phyloP scores from a whole-genome alignment of 257 asterid genomes.

The Solanum pimpinellifolium region DNA sequence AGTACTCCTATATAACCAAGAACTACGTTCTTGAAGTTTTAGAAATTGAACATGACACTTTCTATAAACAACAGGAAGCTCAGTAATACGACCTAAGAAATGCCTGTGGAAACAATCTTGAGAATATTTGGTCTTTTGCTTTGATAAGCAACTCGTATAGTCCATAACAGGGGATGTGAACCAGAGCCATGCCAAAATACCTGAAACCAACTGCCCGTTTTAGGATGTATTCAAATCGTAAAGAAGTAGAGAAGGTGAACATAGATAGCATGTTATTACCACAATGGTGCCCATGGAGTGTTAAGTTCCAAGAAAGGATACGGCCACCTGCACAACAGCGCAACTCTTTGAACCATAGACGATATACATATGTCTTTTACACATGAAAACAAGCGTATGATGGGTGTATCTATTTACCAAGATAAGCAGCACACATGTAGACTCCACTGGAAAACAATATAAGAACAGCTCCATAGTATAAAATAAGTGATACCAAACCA shows the following conservation, averaged over 20 bases:
- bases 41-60: neutral
- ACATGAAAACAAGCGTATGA: neutral
- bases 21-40: neutral
- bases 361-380: neutral
- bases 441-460: constrained; percentile 67
- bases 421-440: constrained; percentile 63
- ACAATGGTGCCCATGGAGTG: constrained; percentile 70
- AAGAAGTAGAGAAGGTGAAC: neutral
- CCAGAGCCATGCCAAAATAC: constrained; percentile 60
- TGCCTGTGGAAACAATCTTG: constrained; percentile 35
- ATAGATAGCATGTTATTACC: constrained; percentile 22
- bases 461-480: constrained; percentile 53
- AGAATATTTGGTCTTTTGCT: constrained; percentile 35
- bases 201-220: constrained; percentile 17
- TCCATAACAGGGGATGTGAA: constrained; percentile 74
- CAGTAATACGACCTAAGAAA: constrained; percentile 40
- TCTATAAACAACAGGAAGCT: neutral
- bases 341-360: neutral
- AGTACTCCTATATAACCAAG: neutral
- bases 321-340: constrained; percentile 68
- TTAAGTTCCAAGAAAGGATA: constrained; percentile 87
- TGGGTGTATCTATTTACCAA: constrained; percentile 34
- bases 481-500: constrained; percentile 69
- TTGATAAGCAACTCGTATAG: constrained; percentile 41
- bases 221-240: neutral